These are phyloP conservation scores for Phytophthora tentaculata DNA, from an alignment of 352 stramenopile genomes.

Conservation along the genomic window DNA sequence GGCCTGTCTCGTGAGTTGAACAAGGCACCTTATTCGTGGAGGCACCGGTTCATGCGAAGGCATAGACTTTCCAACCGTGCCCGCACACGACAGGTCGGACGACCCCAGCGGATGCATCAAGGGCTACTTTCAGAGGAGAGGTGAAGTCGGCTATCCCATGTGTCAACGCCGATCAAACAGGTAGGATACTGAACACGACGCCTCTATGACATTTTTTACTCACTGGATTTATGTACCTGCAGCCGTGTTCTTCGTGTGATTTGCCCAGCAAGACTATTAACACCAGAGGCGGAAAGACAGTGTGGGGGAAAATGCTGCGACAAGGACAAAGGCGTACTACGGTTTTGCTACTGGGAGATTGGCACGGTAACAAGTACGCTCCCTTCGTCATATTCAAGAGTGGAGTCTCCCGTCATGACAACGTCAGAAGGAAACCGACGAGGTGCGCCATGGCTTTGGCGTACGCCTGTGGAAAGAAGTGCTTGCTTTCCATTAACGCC, in stretches of 20 bases:
- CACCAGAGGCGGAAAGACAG: background rate
- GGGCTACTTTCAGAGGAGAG: slow-evolving; percentile 1
- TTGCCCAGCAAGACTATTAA: background rate
- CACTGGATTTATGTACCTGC: too few species aligned
- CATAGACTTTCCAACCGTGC: slow-evolving; percentile 1
- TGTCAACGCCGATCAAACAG: slow-evolving; percentile 17
- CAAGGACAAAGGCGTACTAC: slow-evolving; percentile 13
- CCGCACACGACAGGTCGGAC: slow-evolving; percentile 6
- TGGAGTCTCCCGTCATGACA: background rate
- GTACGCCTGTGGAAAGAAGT: background rate
- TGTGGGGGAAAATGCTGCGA: slow-evolving; percentile 10
- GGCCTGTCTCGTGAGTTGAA: too few species aligned
- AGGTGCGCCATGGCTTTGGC: slow-evolving; percentile 6
- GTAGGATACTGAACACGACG: background rate
- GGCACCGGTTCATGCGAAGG: background rate
- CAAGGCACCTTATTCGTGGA: slow-evolving; percentile 8
- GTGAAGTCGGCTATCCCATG: background rate
- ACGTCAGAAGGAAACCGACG: background rate
- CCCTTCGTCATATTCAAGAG: slow-evolving; percentile 15
- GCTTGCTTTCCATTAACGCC: too few species aligned
- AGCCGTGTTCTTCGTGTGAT: slow-evolving; percentile 3
- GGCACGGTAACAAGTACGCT: slow-evolving; percentile 6
- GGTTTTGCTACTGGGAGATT: slow-evolving; percentile 5
- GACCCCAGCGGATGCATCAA: slow-evolving; percentile 11
- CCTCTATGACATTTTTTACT: too few species aligned